Conservation (phyloP, 352 stramenopile species). For the Phytophthora pseudosyringae region DNA sequence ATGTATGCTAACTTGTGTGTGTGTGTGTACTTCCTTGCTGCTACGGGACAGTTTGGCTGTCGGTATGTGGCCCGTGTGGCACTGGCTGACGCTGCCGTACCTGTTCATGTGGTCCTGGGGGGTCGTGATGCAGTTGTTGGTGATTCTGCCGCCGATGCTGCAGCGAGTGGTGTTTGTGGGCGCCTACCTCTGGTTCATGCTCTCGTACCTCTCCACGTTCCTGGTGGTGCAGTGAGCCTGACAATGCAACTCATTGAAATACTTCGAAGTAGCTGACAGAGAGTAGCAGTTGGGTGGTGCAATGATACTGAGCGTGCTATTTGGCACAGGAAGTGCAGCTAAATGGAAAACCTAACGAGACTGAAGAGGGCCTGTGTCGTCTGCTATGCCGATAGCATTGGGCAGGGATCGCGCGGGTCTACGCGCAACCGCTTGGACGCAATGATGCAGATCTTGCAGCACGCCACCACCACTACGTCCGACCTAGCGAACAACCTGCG, state of each 20-base stretch:
- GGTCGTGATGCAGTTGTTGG: constrained; percentile 70
- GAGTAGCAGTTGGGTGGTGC: neutral
- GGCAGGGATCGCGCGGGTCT: constrained; percentile 42
- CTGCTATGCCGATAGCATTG: constrained; percentile 20
- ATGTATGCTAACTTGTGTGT: constrained; percentile 3
- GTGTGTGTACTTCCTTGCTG: neutral
- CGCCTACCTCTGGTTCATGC: constrained; percentile 81
- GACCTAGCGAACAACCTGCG: constrained; percentile 37
- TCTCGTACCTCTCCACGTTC: constrained; percentile 61
- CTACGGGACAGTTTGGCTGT: constrained; percentile 55
- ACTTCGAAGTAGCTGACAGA: neutral
- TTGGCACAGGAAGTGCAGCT: neutral
- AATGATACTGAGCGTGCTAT: neutral
- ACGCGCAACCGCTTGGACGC: constrained; percentile 36
- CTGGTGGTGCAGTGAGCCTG: constrained; percentile 17
- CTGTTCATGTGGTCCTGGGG: constrained; percentile 88
- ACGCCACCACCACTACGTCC: constrained; percentile 32
- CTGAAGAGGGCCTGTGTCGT: neutral
- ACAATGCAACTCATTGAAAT: neutral
- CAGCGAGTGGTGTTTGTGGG: constrained; percentile 68
- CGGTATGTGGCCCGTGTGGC: constrained; percentile 79
- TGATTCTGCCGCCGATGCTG: constrained; percentile 64
- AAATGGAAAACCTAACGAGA: neutral
- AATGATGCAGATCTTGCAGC: constrained; percentile 49
- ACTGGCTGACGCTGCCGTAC: constrained; percentile 76